Conservation (phyloP, 208 protist genomes). For the Phytomonas serpens region DNA sequence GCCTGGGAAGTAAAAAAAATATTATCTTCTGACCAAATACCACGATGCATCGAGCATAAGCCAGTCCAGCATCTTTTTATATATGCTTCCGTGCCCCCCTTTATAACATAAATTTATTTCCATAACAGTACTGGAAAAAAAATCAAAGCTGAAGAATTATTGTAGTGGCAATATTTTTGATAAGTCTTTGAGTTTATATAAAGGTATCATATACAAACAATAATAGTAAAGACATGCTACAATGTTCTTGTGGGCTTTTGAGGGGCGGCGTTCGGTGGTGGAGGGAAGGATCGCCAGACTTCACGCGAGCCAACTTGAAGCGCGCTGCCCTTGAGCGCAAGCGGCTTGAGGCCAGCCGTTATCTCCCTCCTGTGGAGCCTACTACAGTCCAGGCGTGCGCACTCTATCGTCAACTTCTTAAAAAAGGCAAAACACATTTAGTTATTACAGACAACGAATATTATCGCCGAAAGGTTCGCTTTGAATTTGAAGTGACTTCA, state of each 20-base stretch:
- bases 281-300: slow-evolving; percentile 68
- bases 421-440: slow-evolving; percentile 33
- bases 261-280: slow-evolving; percentile 54
- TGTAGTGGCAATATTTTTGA: neutral
- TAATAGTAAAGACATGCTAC: slow-evolving; percentile 21
- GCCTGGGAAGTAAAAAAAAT: neutral
- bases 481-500: slow-evolving; percentile 84
- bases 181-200: neutral
- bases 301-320: slow-evolving; percentile 51
- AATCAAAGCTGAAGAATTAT: slow-evolving; percentile 4
- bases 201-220: neutral
- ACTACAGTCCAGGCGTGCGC: slow-evolving; percentile 43
- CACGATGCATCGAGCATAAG: neutral
- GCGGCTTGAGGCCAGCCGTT: slow-evolving; percentile 37
- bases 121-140: neutral
- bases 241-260: slow-evolving; percentile 10
- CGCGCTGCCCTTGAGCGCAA: slow-evolving; percentile 52
- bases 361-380: slow-evolving; percentile 65
- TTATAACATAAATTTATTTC: neutral
- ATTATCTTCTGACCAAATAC: neutral
- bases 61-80: slow-evolving; percentile 6
- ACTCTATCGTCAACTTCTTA: slow-evolving; percentile 70
- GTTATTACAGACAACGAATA: slow-evolving; percentile 70
- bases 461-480: slow-evolving; percentile 60
- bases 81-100: slow-evolving; percentile 1